Base-by-base conservation (phyloP, 164 flowering plant species). In the Annona squamosa region DNA sequence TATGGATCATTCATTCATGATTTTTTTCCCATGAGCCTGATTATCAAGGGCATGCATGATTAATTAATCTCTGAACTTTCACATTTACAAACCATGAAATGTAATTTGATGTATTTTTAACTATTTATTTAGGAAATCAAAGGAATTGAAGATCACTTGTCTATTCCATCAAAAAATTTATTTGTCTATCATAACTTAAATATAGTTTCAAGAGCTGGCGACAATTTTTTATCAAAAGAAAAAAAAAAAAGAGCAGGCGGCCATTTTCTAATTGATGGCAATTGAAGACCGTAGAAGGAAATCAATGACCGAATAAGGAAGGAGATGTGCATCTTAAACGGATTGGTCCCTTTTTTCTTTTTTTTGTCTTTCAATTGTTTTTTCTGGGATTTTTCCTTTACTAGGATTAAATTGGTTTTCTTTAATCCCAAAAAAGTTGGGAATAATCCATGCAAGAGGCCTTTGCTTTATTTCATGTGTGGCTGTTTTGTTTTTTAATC, bases 391-490 rank as follows among this genome's bases (percentile, higher is more conserved):
- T 52, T 46, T 17, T 45, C 45, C 26, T 59, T 70, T 71, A 13
- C 44, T 63, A 62, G 70, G 70, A 63, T n/a, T 18, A 56, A 47
- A 43, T 63, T 5, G 45, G 73, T 7, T 61, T 71, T 26, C 17
- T 70, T 73, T 59, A 79, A 59, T 63, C 81, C 74, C 45, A 42
- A 76, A 79, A 76, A 79, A 76, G 79, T 65, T 76, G 46, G 74
- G 74, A 76, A 72, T 73, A 76, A 73, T 62, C 64, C 78, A 42
- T 46, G 67, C 70, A 76, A 72, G 64, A 47, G 72, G 72, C 56
- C 74, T 9, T 46, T 52, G 61, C 81, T 75, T 75, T 73, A 46
- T 68, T 16, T 73, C 47, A 41, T 73, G 56, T 17, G 65, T 48
- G 68, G 68, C 16, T 59, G 73, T 64, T 65, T 69, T 75, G 46